phyloP scores from a whole-genome alignment of 2,329 filamentous ascomycete species.

The Dactylella cylindrospora region DNA sequence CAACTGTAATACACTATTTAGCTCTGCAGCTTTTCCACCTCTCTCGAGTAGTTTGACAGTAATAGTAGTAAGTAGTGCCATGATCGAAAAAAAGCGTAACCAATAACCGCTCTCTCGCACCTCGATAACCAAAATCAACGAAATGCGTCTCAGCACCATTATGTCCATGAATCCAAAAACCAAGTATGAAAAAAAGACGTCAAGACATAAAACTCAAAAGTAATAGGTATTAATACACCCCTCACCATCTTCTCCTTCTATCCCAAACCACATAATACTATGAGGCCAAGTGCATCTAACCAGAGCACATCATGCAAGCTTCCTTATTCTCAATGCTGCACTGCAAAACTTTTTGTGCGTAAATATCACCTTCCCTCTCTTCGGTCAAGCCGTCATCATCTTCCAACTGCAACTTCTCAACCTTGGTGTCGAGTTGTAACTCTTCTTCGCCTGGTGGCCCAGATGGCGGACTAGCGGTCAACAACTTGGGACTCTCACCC shows the following conservation, averaged over 20 bases:
- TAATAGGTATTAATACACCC: no score
- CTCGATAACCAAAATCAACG: no score
- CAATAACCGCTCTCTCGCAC: no score
- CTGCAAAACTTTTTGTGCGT: constrained; percentile 83
- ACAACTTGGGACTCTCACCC: constrained; percentile 74
- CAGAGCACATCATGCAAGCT: constrained; percentile 94
- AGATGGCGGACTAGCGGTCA: constrained; percentile 68
- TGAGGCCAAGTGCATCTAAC: constrained; percentile 57
- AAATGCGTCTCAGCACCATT: no score
- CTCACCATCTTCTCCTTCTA: neutral
- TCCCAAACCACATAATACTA: neutral
- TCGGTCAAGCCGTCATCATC: constrained; percentile 71
- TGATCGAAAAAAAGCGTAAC: no score
- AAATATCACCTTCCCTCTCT: constrained; percentile 85
- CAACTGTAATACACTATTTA: no score
- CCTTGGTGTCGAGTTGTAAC: constrained; percentile 57
- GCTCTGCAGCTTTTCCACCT: no score
- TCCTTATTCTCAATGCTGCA: constrained; percentile 99
- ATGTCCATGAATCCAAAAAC: no score
- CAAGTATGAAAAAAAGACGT: no score
- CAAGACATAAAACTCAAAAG: no score
- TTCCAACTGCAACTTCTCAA: constrained; percentile 66
- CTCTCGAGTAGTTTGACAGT: no score
- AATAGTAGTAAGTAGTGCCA: no score
- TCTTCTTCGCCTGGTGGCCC: constrained; percentile 66